phyloP scores from a whole-genome alignment of 2,329 filamentous ascomycete species.

The Sarocladium oryzae region DNA sequence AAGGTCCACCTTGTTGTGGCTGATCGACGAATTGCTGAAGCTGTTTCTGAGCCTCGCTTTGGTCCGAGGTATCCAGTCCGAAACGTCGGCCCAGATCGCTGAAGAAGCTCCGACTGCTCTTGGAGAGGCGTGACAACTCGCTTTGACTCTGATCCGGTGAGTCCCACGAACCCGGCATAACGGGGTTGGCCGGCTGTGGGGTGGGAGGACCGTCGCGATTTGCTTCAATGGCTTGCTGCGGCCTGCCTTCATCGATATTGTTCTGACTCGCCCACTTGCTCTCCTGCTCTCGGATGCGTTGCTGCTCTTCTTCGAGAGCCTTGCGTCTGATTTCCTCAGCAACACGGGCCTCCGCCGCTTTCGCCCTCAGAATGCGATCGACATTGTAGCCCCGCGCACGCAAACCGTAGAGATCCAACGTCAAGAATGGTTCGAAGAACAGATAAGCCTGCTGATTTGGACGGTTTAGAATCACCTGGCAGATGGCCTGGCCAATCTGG shows the following conservation, averaged over 20 bases:
- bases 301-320: slow-evolving; percentile 66
- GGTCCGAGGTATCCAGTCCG: slow-evolving; percentile 52
- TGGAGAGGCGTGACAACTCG: slow-evolving; percentile 25
- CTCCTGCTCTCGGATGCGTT: slow-evolving; percentile 53
- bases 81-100: slow-evolving; percentile 61
- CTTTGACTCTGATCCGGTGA: slow-evolving; percentile 47
- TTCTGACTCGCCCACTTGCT: slow-evolving; percentile 33
- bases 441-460: slow-evolving; percentile 86
- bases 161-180: slow-evolving; percentile 73
- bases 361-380: slow-evolving; percentile 82
- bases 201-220: slow-evolving; percentile 30
- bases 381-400: slow-evolving; percentile 92
- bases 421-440: slow-evolving; percentile 86
- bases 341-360: slow-evolving; percentile 80
- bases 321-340: slow-evolving; percentile 76
- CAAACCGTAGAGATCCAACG: slow-evolving; percentile 73
- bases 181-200: slow-evolving; percentile 28
- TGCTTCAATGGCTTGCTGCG: slow-evolving; percentile 9
- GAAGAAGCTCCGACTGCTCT: slow-evolving; percentile 54
- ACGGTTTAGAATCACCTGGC: slow-evolving; percentile 69
- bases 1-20: slow-evolving; percentile 16
- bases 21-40: slow-evolving; percentile 36
- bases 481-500: slow-evolving; percentile 83
- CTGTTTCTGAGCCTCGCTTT: slow-evolving; percentile 36
- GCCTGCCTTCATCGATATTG: slow-evolving; percentile 10